Conservation (phyloP, 2,329 filamentous ascomycete genomes). For the Decorospora gaudefroyi region DNA sequence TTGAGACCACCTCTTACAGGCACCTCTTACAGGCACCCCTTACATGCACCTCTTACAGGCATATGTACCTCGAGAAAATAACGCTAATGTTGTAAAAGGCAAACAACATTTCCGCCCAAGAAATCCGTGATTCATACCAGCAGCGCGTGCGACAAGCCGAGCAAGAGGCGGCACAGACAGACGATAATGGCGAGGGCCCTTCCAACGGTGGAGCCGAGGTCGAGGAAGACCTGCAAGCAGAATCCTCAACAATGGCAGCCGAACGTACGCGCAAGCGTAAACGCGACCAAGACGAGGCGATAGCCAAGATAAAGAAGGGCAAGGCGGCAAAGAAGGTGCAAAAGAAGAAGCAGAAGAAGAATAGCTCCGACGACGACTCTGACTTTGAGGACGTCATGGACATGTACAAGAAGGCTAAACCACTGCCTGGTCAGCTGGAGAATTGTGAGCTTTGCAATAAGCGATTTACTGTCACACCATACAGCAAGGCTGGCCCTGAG, state of each 20-base stretch:
- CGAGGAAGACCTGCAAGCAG: slow-evolving; percentile 41
- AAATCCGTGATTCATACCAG: slow-evolving; percentile 64
- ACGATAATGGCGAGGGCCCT: slow-evolving; percentile 45
- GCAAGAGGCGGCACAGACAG: slow-evolving; percentile 42
- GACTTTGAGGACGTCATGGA: slow-evolving; percentile 56
- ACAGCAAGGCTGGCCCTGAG: slow-evolving; percentile 79
- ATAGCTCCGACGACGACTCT: slow-evolving; percentile 50
- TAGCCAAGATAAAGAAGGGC: slow-evolving; percentile 49
- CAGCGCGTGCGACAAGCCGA: slow-evolving; percentile 58
- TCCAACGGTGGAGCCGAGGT: slow-evolving; percentile 43
- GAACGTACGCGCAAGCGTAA: slow-evolving; percentile 60
- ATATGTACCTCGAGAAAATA: too few relatives aligned
- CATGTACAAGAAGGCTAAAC: slow-evolving; percentile 61
- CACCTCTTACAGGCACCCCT: too few relatives aligned
- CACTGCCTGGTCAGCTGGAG: slow-evolving; percentile 81
- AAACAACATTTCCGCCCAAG: slow-evolving; percentile 71
- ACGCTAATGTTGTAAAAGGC: too few relatives aligned
- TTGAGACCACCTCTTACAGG: too few relatives aligned
- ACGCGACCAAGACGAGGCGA: slow-evolving; percentile 58
- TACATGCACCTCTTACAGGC: too few relatives aligned
- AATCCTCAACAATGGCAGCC: slow-evolving; percentile 50
- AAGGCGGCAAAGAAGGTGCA: slow-evolving; percentile 58
- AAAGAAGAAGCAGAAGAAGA: slow-evolving; percentile 51
- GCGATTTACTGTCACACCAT: slow-evolving; percentile 89
- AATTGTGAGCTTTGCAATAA: slow-evolving; percentile 86